Evolutionary conservation across 2,329 filamentous ascomycete species (phyloP), one percentile per base, ranked within the genome.

Genomic region (Cyanodermella asteris): DNA sequence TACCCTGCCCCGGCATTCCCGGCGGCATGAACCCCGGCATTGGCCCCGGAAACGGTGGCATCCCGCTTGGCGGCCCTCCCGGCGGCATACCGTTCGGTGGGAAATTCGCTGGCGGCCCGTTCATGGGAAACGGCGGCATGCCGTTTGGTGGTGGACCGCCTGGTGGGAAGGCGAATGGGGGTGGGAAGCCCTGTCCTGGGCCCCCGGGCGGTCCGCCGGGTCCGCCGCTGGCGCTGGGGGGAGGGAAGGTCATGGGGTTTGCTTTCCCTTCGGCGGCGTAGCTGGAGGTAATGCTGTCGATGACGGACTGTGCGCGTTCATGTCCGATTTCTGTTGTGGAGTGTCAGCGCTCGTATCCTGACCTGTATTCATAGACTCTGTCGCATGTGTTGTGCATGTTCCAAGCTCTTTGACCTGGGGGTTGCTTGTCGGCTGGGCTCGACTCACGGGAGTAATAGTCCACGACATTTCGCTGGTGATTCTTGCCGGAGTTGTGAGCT

Each of bases 231-330:
- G n/a, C n/a, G n/a, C n/a, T n/a, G n/a, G n/a, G n/a, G n/a, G n/a
- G n/a, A 42, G 70, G 65, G 7, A 59, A 64, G 24, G 84, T 67
- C 68, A 87, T 80, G 25, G 76, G 82, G 49, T 91, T 93, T 32
- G 69, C 68, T 49, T 93, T 81, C 41, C 87, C 87, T 55, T 91
- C 87, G 38, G 80, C 81, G 35, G 77, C 78, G 55, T 97, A 94
- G 19, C 82, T 91, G 21, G 72, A 78, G 20, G 87, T 94, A 51
- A 97, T 97, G 39, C 75, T 84, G 56, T 97, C 87, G 47, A 97
- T 97, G 39, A 97, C 87, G 24, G 76, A 87, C 53, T 97, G 87
- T 31, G 87, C 84, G 56, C 94, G 91, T 55, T 94, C 87, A 51
- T 93, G 84, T 23, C 84, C 87, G 48, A 97, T 94, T 57, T 94